Conservation (phyloP, 805 yeast species). For the Geotrichum ghanense region DNA sequence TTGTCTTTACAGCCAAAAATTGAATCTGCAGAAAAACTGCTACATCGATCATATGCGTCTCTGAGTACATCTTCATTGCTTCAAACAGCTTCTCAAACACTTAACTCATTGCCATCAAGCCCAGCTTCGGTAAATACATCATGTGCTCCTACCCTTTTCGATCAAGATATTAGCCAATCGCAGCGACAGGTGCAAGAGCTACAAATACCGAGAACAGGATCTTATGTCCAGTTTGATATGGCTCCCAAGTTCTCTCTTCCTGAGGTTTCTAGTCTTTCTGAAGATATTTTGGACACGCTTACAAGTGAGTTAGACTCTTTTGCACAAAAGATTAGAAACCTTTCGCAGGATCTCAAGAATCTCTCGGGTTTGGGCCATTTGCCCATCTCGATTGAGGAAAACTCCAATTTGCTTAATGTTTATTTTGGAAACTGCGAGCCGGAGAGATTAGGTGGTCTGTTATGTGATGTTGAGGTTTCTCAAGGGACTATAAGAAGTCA, state of each 20-base stretch:
- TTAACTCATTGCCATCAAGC: neutral
- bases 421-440: conserved; percentile 65
- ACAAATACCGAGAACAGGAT: conserved; percentile 10
- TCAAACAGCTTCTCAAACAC: no score
- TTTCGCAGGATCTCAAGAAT: conserved; percentile 32
- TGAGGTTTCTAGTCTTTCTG: conserved; percentile 31
- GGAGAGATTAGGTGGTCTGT: conserved; percentile 41
- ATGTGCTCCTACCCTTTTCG: neutral
- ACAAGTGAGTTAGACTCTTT: conserved; percentile 25
- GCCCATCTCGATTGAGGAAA: conserved; percentile 39
- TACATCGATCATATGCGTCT: neutral
- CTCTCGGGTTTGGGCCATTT: conserved; percentile 52
- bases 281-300: conserved; percentile 31
- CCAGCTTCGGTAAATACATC: neutral
- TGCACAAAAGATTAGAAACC: conserved; percentile 26
- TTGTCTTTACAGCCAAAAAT: no score
- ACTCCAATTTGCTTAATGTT: conserved; percentile 35
- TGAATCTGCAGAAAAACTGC: no score
- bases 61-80: neutral
- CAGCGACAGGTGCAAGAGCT: neutral
- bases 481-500: conserved; percentile 38
- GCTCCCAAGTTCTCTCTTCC: conserved; percentile 31
- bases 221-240: conserved; percentile 47
- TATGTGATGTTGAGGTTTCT: conserved; percentile 48
- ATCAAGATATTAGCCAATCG: neutral